Evolutionary conservation across 768 basidiomycete genomes (phyloP).

Genomic region (Boletus rex-veris): DNA sequence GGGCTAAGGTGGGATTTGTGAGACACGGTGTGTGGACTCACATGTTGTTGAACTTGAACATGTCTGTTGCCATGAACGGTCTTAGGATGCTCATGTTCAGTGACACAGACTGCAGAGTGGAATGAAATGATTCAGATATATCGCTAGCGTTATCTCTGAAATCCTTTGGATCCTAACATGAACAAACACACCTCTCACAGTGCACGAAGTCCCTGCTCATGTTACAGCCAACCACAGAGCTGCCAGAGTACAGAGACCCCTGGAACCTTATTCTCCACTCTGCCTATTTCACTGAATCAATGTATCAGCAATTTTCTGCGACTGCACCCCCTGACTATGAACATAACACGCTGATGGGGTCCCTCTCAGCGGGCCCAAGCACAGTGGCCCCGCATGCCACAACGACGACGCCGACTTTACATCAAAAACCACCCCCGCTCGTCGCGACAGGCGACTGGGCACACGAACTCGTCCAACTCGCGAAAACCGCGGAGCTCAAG

Average conservation of each 20-base stretch:
- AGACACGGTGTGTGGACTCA: constrained; percentile 32
- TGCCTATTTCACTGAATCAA: constrained; percentile 27
- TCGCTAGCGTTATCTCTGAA: neutral
- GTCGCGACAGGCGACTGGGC: constrained; percentile 86
- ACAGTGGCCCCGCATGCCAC: constrained; percentile 32
- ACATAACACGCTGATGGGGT: constrained; percentile 29
- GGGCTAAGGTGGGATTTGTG: constrained; percentile 4
- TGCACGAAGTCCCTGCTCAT: constrained; percentile 25
- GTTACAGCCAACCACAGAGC: constrained; percentile 1
- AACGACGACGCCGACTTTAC: constrained; percentile 20
- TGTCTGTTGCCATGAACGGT: constrained; percentile 83
- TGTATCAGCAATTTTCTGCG: constrained; percentile 36
- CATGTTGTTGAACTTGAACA: constrained; percentile 94
- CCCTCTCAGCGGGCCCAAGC: constrained; percentile 33
- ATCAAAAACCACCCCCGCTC: constrained; percentile 43
- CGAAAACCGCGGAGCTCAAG: constrained; percentile 88
- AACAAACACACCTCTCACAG: constrained; percentile 25
- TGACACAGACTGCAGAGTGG: neutral
- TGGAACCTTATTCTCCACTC: constrained; percentile 23
- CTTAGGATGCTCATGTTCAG: constrained; percentile 62
- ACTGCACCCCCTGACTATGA: constrained; percentile 34
- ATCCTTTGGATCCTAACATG: constrained; percentile 29
- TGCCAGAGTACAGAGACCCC: constrained; percentile 22
- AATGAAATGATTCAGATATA: neutral
- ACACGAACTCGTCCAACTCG: constrained; percentile 78